Conservation (phyloP, 192 early-diverging fungal genomes). For the Coemansia brasiliensis region DNA sequence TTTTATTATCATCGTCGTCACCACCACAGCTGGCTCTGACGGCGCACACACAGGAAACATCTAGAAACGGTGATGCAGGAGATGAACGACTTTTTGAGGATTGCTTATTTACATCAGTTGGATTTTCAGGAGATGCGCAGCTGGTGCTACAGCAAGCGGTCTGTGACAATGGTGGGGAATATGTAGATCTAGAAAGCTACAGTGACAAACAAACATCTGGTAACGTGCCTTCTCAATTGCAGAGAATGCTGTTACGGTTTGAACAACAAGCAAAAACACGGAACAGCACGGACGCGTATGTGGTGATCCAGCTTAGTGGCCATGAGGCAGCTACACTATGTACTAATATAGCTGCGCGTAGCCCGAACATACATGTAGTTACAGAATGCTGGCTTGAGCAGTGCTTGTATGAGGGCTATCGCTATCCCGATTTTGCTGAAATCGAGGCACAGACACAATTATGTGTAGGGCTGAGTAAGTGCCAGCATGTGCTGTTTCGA, state of each 20-base stretch:
- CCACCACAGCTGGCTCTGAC: slow-evolving; percentile 14
- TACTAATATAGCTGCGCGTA: background rate
- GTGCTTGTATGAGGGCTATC: slow-evolving; percentile 49
- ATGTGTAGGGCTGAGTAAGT: slow-evolving; percentile 19
- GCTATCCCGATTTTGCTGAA: slow-evolving; percentile 34
- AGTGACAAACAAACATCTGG: too few species aligned
- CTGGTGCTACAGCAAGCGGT: slow-evolving; percentile 20
- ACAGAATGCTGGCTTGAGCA: slow-evolving; percentile 64
- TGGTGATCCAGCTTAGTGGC: slow-evolving; percentile 31
- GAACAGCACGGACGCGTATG: slow-evolving; percentile 8
- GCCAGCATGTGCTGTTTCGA: slow-evolving; percentile 49
- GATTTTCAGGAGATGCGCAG: slow-evolving; percentile 8
- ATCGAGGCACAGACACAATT: slow-evolving; percentile 7
- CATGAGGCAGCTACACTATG: slow-evolving; percentile 15
- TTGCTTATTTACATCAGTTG: slow-evolving; percentile 42
- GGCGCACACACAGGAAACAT: background rate
- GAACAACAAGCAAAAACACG: background rate
- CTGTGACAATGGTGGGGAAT: slow-evolving; percentile 28
- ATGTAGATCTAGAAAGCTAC: slow-evolving; percentile 9
- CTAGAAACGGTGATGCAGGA: background rate
- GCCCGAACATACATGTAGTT: slow-evolving; percentile 37
- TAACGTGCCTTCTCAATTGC: background rate
- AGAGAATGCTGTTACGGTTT: slow-evolving; percentile 3
- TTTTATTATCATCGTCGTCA: background rate
- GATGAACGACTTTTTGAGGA: slow-evolving; percentile 11